Evolutionary conservation across 345 rosid species (phyloP).

Genomic region (Microcos paniculata): DNA sequence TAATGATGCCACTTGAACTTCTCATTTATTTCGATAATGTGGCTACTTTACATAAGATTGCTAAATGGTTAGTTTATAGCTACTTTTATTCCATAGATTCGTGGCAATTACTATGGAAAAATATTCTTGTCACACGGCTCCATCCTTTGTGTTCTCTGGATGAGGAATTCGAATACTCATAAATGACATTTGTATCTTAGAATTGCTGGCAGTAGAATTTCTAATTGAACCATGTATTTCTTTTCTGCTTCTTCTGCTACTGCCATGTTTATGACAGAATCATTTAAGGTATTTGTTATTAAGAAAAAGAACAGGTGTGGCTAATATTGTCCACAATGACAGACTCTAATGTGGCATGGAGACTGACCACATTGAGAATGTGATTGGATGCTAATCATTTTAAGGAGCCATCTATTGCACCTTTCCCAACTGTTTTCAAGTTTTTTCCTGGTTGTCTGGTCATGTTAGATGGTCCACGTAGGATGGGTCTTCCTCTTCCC

Average conservation of each 20-base stretch:
- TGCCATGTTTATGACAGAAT: neutral
- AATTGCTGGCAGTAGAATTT: neutral
- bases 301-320: neutral
- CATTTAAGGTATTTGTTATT: neutral
- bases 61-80: neutral
- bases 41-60: neutral
- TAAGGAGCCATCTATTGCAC: neutral
- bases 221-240: neutral
- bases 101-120: neutral
- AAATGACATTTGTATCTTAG: neutral
- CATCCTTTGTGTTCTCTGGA: neutral
- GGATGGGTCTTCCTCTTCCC: neutral
- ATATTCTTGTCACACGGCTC: neutral
- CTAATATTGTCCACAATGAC: neutral
- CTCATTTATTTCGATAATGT: constrained; percentile 2
- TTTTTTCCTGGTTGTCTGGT: neutral
- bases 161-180: neutral
- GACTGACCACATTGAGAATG: neutral
- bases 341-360: neutral
- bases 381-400: neutral
- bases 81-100: neutral
- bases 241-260: neutral
- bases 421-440: neutral
- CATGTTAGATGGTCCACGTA: neutral
- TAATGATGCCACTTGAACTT: neutral